phyloP scores from a whole-genome alignment of 441 rosid genomes.

The Croton laevigatus region DNA sequence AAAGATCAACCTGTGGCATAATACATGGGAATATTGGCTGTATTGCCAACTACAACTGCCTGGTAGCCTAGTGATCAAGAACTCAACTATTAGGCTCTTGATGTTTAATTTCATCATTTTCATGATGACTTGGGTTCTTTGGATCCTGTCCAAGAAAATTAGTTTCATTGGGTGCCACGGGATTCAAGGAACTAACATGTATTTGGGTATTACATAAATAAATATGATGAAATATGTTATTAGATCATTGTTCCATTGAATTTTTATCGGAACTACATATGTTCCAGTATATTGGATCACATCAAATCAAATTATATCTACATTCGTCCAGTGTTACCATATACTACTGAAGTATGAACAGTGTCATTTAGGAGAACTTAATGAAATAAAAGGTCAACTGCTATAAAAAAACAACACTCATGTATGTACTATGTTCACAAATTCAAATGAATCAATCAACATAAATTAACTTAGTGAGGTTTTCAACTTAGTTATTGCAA shows the following conservation, averaged over 20 bases:
- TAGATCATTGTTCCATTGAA: background rate
- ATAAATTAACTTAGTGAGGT: background rate
- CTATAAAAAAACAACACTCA: background rate
- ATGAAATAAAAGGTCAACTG: background rate
- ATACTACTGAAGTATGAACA: background rate
- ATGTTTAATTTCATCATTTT: background rate
- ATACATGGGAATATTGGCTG: background rate
- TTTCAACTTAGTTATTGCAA: background rate
- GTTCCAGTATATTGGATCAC: background rate
- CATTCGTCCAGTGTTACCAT: background rate
- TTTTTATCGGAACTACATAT: background rate
- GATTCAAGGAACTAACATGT: background rate
- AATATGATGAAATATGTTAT: background rate
- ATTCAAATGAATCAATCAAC: slow-evolving; percentile 1
- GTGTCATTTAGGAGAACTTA: background rate
- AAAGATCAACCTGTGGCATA: background rate
- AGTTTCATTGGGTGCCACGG: background rate
- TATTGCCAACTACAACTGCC: background rate
- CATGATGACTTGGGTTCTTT: background rate
- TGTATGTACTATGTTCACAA: background rate
- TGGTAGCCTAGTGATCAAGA: background rate
- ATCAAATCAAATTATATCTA: background rate
- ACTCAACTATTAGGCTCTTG: background rate
- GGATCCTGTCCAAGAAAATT: background rate
- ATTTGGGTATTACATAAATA: background rate